Evolutionary conservation across 805 yeast species (phyloP), one percentile per base, ranked within the genome.

Genomic region (Hyphopichia homilentoma): DNA sequence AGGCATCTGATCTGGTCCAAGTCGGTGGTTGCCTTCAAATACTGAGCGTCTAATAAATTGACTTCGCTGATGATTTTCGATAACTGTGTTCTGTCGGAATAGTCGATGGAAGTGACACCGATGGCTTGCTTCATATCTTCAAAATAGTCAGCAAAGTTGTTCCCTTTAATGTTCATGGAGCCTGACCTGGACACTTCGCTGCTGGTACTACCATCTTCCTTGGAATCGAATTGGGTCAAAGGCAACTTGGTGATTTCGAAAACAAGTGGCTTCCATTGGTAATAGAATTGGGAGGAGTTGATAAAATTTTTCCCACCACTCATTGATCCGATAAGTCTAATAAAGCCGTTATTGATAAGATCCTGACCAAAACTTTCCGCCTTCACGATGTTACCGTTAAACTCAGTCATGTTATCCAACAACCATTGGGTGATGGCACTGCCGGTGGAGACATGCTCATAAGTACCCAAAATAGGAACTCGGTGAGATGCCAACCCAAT

Each of bases 341-440:
- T 52, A 41, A 73, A 81, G 0, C 86, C 89, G 31, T 68, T 54
- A 26, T 69, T 58, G 16, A 84, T 57, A 36, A 85, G 64, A 48
- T 76, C 84, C 50, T 84, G 93, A 13, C 95, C 95, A 50, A 82
- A 75, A 8, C 45, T 47, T 57, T 86, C 96, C 7, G 85, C 84
- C 40, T 67, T 68, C 13, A 72, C 81, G 19, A 78, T 54, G 39
- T 73, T 62, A 4, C 69, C 55, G 8, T 65, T 61, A 25, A 76
- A 52, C 16, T 61, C 65, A 4, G 63, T 51, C 41, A 63, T 48
- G 43, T 71, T 67, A 30, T 62, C 64, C 39, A 69, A 69, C 12
- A 81, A 48, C 83, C 84, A 81, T 30, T 68, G 68, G 2, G 79
- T 72, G 25, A 83, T 77, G 4, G 68, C 61, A 13, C 77, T 66